These are phyloP conservation scores for Gyrodon lividus DNA, from an alignment of 768 basidiomycete species.

Conservation along the genomic window DNA sequence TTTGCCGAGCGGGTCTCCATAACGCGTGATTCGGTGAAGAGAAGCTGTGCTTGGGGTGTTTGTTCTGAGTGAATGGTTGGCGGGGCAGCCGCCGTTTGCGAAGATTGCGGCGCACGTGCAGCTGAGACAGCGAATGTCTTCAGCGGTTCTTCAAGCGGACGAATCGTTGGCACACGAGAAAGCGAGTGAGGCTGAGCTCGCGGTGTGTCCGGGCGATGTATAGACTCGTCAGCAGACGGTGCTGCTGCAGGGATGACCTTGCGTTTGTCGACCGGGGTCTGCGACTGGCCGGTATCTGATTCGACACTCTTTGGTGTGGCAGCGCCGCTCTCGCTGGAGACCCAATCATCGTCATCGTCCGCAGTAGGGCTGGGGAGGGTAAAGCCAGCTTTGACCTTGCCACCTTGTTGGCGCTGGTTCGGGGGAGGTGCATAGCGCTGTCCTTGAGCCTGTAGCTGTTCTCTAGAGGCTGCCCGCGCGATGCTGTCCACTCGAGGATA, in stretches of 20 bases:
- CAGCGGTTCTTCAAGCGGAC: slow-evolving; percentile 25
- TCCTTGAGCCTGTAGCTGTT: slow-evolving; percentile 33
- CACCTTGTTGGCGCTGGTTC: slow-evolving; percentile 31
- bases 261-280: slow-evolving; percentile 31
- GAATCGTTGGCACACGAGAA: slow-evolving; percentile 34
- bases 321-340: slow-evolving; percentile 75
- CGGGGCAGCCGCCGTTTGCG: slow-evolving; percentile 13
- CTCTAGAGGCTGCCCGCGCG: slow-evolving; percentile 27
- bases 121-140: slow-evolving; percentile 11
- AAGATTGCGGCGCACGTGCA: slow-evolving; percentile 18
- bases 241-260: slow-evolving; percentile 9
- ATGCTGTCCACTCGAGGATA: slow-evolving; percentile 28
- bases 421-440: slow-evolving; percentile 28
- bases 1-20: slow-evolving; percentile 38
- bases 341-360: slow-evolving; percentile 69
- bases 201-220: slow-evolving; percentile 29
- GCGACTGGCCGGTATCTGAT: slow-evolving; percentile 39
- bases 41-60: slow-evolving; percentile 14
- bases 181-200: slow-evolving; percentile 32
- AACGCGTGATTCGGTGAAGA: slow-evolving; percentile 18
- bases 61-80: slow-evolving; percentile 13
- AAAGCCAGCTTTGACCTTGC: slow-evolving; percentile 52
- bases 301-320: slow-evolving; percentile 58
- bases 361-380: slow-evolving; percentile 51
- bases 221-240: slow-evolving; percentile 15